Conservation (phyloP, 2,329 filamentous ascomycete species). For the Penicillium sp. region DNA sequence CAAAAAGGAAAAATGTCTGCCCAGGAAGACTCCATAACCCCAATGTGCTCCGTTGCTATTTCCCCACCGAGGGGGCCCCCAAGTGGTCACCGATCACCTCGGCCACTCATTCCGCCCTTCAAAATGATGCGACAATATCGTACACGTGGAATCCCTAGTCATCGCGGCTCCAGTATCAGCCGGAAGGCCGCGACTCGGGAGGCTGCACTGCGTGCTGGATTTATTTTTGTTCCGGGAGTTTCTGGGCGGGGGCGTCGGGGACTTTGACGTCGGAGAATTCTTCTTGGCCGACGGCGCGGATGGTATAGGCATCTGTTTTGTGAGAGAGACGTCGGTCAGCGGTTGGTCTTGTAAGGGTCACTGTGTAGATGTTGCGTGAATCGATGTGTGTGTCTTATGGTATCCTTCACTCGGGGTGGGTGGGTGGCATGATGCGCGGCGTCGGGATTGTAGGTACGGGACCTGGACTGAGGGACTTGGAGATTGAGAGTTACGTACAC, state of each 20-base stretch:
- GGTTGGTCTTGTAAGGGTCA: not conserved
- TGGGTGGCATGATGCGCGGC: conserved; percentile 9
- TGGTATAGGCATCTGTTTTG: conserved; percentile 67
- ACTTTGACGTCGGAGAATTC: conserved; percentile 95
- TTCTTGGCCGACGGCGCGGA: conserved; percentile 88
- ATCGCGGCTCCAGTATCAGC: not conserved
- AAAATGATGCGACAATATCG: conserved; percentile 14
- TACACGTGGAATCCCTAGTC: conserved; percentile 15
- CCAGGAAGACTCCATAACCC: conserved; percentile 28
- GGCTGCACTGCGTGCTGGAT: not conserved
- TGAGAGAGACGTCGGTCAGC: not conserved
- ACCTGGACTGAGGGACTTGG: not conserved
- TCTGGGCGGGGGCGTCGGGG: conserved; percentile 65
- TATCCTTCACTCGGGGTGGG: not conserved
- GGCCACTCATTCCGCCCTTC: not conserved
- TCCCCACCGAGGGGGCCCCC: not conserved
- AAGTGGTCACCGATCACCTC: not conserved
- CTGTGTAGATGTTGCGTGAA: not conserved
- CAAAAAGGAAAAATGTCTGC: conserved; percentile 11
- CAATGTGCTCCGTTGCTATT: conserved; percentile 24
- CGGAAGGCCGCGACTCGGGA: not conserved
- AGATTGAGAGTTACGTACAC: conserved; percentile 66
- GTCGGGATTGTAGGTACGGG: not conserved
- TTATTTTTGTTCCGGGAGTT: conserved; percentile 25
- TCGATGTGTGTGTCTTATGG: not conserved